Conservation (phyloP, 257 asterid genomes). For the Solanum corneliomulleri region DNA sequence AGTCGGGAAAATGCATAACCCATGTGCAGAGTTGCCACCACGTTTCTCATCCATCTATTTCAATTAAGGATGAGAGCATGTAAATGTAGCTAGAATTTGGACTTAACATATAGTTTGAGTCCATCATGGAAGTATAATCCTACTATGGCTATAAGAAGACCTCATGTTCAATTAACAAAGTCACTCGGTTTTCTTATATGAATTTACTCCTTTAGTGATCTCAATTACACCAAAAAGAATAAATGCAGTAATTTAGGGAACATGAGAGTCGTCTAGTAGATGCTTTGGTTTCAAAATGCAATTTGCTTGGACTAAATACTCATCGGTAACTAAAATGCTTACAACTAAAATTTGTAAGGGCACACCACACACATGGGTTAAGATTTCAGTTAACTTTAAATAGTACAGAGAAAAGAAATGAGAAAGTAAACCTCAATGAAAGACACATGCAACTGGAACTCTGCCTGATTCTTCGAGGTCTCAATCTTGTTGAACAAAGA, state of each 20-base stretch:
- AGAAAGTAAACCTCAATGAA: constrained; percentile 68
- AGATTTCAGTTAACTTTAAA: neutral
- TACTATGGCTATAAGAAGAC: neutral
- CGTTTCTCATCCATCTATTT: neutral
- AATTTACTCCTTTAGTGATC: neutral
- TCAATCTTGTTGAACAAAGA: constrained; percentile 83
- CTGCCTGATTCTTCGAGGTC: constrained; percentile 66
- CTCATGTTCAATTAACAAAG: neutral
- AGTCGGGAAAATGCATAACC: neutral
- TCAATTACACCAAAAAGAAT: neutral
- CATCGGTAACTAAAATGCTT: neutral
- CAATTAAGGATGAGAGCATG: neutral
- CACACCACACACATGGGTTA: neutral
- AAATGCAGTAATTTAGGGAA: neutral
- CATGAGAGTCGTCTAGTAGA: neutral
- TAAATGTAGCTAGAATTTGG: neutral
- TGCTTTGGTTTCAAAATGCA: neutral
- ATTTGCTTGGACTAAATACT: neutral
- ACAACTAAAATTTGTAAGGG: neutral
- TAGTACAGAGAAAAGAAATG: neutral
- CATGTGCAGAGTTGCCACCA: neutral
- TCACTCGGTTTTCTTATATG: neutral
- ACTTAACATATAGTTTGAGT: neutral
- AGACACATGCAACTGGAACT: constrained; percentile 88
- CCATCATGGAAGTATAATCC: neutral